A percentile compares a stretch with the other conserved stretches of the same genome.
Evolutionary conservation across 2,329 filamentous ascomycete species (phyloP).

Genomic region (Aspergillus ochraceoroseus): DNA sequence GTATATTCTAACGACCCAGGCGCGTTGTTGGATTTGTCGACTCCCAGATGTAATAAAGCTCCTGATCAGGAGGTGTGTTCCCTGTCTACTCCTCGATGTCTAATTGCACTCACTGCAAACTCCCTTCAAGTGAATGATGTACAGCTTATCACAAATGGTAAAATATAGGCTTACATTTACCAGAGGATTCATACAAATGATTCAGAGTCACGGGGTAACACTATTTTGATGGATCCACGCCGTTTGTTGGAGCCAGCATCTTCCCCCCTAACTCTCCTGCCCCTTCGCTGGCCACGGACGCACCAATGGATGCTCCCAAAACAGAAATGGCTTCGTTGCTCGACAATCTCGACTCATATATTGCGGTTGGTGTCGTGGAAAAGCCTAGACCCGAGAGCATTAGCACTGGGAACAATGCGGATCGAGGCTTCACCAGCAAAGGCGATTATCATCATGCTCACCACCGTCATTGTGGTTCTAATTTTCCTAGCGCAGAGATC

Average conservation of each 20-base stretch:
- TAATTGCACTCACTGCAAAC: background rate
- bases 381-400: slow-evolving; percentile 6
- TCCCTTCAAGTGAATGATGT: no score
- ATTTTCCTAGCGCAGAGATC: slow-evolving; percentile 25
- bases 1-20: background rate
- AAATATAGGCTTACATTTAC: background rate
- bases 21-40: background rate
- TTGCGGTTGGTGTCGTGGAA: slow-evolving; percentile 33
- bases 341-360: slow-evolving; percentile 22
- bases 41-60: background rate
- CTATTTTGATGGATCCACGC: background rate
- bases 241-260: background rate
- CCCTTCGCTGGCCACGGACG: background rate
- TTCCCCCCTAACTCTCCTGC: slow-evolving; percentile 4
- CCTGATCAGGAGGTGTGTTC: slow-evolving; percentile 3
- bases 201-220: no score
- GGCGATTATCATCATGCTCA: no score
- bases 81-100: background rate
- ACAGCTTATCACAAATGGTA: no score
- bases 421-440: background rate
- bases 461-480: no score
- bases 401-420: background rate
- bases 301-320: background rate
- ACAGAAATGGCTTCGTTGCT: slow-evolving; percentile 11
- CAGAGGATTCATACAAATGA: no score